A percentile compares a stretch with the other conserved stretches of the same genome.
phyloP scores from a whole-genome alignment of 192 early-diverging fungal genomes.

The Allomyces macrogynus region DNA sequence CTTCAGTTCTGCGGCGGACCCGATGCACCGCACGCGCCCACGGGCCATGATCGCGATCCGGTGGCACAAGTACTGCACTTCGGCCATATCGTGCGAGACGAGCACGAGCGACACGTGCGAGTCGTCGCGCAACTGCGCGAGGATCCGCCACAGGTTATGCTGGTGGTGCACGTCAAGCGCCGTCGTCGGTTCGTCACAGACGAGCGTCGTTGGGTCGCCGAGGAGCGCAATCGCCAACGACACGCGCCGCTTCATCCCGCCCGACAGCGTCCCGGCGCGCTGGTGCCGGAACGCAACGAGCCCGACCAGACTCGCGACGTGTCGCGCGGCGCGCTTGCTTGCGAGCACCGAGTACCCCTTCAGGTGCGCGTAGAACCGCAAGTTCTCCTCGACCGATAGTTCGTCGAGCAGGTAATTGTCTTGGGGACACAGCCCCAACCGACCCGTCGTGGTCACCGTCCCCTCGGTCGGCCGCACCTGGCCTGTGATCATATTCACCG shows the following conservation, averaged over 20 bases:
- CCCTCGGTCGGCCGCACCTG: background rate
- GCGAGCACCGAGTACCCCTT: background rate
- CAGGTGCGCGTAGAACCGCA: background rate
- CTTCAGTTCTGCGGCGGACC: background rate
- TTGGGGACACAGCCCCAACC: background rate
- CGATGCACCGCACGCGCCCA: background rate
- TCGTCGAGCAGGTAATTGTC: background rate
- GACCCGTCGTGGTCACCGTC: background rate
- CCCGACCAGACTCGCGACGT: background rate
- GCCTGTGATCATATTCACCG: conserved; percentile 1
- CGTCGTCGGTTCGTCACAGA: conserved; percentile 3
- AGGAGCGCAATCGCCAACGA: conserved; percentile 2
- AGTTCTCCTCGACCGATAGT: background rate
- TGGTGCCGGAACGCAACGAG: background rate
- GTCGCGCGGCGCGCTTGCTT: background rate
- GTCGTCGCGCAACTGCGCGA: background rate
- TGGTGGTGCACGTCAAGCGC: conserved; percentile 1
- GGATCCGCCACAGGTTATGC: background rate
- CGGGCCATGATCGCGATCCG: background rate
- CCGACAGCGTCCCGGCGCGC: background rate
- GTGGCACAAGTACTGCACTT: background rate
- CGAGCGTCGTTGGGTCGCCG: conserved; percentile 1
- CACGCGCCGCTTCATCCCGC: conserved; percentile 5
- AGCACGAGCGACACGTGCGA: background rate
- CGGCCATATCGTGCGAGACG: background rate